A percentile compares a stretch with the other conserved stretches of the same genome.
phyloP scores from a whole-genome alignment of 192 early-diverging fungal genomes.

The Umbelopsis vinacea region DNA sequence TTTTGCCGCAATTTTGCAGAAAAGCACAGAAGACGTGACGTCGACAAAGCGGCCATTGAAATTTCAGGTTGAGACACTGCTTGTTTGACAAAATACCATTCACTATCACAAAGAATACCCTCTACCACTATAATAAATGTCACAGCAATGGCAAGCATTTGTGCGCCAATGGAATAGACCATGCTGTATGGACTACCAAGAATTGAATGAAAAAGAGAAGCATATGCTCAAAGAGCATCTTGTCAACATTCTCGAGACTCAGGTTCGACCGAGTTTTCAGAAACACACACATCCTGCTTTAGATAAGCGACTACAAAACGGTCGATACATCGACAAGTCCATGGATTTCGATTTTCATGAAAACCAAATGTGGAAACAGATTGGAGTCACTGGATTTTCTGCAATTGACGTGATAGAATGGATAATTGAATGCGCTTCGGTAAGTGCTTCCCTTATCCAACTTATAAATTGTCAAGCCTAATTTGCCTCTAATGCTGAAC shows the following conservation, averaged over 20 bases:
- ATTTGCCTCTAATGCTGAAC: neutral
- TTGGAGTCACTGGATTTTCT: neutral
- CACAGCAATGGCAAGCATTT: neutral
- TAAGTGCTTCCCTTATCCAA: neutral
- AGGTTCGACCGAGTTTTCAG: slow-evolving; percentile 22
- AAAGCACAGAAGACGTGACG: slow-evolving; percentile 12
- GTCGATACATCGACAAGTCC: slow-evolving; percentile 1
- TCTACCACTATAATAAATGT: neutral
- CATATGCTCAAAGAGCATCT: slow-evolving; percentile 24
- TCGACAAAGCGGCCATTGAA: slow-evolving; percentile 6
- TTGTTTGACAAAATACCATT: neutral
- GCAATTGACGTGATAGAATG: slow-evolving; percentile 25
- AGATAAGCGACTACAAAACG: neutral
- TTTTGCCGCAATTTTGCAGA: neutral
- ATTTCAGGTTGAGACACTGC: neutral
- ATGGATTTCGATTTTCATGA: slow-evolving; percentile 1
- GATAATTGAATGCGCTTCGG: slow-evolving; percentile 9
- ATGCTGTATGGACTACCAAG: neutral
- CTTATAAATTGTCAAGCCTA: too few species aligned
- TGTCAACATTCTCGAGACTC: slow-evolving; percentile 13
- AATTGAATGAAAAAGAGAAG: neutral
- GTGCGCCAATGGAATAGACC: slow-evolving; percentile 2
- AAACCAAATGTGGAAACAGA: slow-evolving; percentile 24
- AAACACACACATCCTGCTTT: slow-evolving; percentile 19
- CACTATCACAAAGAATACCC: neutral